phyloP scores from a whole-genome alignment of 2,329 filamentous ascomycete species.

The Amauroascus niger region DNA sequence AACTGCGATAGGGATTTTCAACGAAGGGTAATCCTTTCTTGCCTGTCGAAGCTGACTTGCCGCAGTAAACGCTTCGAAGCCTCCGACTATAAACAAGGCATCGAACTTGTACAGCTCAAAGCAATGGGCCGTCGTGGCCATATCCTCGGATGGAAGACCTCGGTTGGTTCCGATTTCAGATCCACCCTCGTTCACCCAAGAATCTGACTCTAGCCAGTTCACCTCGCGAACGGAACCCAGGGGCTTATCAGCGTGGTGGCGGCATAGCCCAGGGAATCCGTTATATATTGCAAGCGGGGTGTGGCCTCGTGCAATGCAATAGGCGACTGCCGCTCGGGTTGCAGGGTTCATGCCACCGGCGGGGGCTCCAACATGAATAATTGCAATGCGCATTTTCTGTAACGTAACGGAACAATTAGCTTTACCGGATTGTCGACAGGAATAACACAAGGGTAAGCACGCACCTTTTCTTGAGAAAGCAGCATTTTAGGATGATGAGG shows the following conservation, averaged over 20 bases:
- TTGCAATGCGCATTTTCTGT: constrained; percentile 81
- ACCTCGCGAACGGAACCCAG: constrained; percentile 74
- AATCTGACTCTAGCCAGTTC: constrained; percentile 85
- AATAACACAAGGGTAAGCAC: constrained; percentile 21
- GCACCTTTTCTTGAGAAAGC: constrained; percentile 61
- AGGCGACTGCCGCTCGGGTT: constrained; percentile 82
- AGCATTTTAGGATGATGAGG: constrained; percentile 61
- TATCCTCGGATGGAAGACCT: constrained; percentile 77
- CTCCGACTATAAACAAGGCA: constrained; percentile 81
- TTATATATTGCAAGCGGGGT: constrained; percentile 90
- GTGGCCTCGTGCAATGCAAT: constrained; percentile 86
- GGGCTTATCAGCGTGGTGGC: constrained; percentile 78
- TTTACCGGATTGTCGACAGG: neutral
- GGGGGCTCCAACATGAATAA: constrained; percentile 92
- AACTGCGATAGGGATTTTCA: constrained; percentile 85
- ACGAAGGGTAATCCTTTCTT: constrained; percentile 64
- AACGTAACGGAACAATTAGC: constrained; percentile 22
- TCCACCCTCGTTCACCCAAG: constrained; percentile 91
- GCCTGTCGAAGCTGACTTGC: constrained; percentile 78
- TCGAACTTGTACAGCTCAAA: constrained; percentile 84
- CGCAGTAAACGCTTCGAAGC: constrained; percentile 93
- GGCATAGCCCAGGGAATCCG: constrained; percentile 84
- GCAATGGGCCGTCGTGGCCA: constrained; percentile 70
- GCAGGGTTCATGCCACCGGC: constrained; percentile 98
- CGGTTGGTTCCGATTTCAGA: constrained; percentile 98